phyloP scores from a whole-genome alignment of 2,329 filamentous ascomycete genomes.

The Arthrobotrys entomopaga region DNA sequence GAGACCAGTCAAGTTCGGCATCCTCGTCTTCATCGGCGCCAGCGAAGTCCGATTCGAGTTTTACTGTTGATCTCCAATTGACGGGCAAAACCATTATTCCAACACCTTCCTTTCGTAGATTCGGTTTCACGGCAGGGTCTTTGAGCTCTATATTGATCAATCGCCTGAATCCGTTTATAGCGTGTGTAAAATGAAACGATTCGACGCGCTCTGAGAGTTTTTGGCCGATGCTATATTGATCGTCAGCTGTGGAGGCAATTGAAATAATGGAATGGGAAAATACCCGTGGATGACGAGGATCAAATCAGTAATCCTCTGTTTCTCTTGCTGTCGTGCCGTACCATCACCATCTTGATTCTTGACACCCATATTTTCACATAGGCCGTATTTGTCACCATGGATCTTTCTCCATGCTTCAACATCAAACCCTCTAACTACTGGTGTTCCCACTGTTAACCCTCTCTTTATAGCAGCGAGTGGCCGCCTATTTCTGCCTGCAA shows the following conservation, averaged over 20 bases:
- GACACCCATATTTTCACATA: conserved; percentile 62
- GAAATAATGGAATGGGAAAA: neutral
- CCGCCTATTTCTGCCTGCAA: conserved; percentile 64
- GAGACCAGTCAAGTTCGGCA: conserved; percentile 71
- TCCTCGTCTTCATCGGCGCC: conserved; percentile 70
- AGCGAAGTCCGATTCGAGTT: conserved; percentile 79
- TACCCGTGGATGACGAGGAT: conserved; percentile 86
- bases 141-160: conserved; percentile 85
- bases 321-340: conserved; percentile 67
- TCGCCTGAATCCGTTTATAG: conserved; percentile 88
- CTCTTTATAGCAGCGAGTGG: conserved; percentile 87
- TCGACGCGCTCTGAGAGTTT: conserved; percentile 94
- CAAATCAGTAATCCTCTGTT: conserved; percentile 81
- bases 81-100: conserved; percentile 93
- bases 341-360: conserved; percentile 59
- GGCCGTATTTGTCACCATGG: conserved; percentile 61
- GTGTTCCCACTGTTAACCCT: conserved; percentile 81
- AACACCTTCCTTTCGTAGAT: conserved; percentile 76
- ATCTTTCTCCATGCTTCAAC: conserved; percentile 78
- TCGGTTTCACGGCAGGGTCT: conserved; percentile 76
- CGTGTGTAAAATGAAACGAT: conserved; percentile 96
- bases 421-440: conserved; percentile 90
- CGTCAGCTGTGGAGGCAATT: neutral
- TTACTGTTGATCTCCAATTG: conserved; percentile 91
- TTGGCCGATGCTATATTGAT: conserved; percentile 76